Percentiles rank a stretch among this genome's conserved stretches.
phyloP scores from a whole-genome alignment of 192 early-diverging fungal species.

The Rhizophagus clarus region DNA sequence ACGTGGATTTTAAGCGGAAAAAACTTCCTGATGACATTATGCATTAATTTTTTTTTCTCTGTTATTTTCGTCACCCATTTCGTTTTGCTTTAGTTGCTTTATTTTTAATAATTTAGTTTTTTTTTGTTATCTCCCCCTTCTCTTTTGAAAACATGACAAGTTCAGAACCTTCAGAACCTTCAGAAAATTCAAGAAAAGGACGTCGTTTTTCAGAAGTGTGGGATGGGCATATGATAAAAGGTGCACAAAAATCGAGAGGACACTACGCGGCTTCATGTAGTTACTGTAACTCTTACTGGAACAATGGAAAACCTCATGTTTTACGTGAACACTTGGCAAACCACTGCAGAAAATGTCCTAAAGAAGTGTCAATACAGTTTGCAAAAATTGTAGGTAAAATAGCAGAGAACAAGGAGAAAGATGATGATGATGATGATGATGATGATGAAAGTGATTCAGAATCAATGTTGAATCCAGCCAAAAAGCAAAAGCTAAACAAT shows the following conservation, averaged over 20 bases:
- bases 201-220: too few relatives aligned
- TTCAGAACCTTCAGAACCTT: too few relatives aligned
- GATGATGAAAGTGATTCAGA: background rate
- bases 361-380: background rate
- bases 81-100: too few relatives aligned
- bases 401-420: background rate
- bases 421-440: background rate
- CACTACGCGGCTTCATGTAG: background rate
- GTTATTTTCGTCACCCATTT: too few relatives aligned
- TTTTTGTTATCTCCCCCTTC: fast-evolving
- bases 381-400: background rate
- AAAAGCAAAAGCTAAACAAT: background rate
- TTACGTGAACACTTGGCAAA: background rate
- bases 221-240: too few relatives aligned
- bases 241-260: background rate
- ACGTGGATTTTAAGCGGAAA: too few relatives aligned
- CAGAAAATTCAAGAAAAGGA: too few relatives aligned
- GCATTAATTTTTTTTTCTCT: too few relatives aligned
- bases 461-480: background rate
- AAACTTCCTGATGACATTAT: too few relatives aligned
- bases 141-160: too few relatives aligned
- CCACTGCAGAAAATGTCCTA: background rate
- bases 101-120: too few relatives aligned
- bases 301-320: background rate
- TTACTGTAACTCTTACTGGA: background rate